Base-by-base conservation (phyloP, 805 yeast species). In the Candida namnaoensis region DNA sequence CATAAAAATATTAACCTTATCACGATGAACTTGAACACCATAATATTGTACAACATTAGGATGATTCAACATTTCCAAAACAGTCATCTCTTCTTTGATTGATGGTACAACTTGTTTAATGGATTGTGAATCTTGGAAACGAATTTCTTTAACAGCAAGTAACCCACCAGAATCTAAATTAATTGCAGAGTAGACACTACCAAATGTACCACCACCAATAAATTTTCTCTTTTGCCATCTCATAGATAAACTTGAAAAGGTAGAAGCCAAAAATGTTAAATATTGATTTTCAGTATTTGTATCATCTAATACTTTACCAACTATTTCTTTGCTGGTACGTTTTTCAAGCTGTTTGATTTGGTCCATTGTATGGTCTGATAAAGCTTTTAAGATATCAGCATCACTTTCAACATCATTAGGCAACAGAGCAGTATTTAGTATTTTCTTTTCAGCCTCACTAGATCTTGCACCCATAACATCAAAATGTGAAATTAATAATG, bases 381-480 rank as follows among this genome's bases (percentile, higher is more conserved):
- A 76, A 1, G 80, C 75, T 23, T 72, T 64, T 43, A 80, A 57
- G 23, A 75, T 65, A 35, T 68, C 74, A 41, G 70, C 76, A 47
- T 75, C 81, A 43, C 68, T 71, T 55, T 75, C 78, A 50, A 75
- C 61, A 7, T 76, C 74, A 30, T 63, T 65, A 39, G 66, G 64
- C 27, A 55, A 55, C 38, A 48, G 65, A 40, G 54, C 54, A 43
- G 54, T 60, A 37, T 47, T 53, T 53, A 69, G 72, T 39, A 74
- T 68, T 50, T 74, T 80, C 40, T 77, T 79, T 66, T 72, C 62
- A 58, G 75, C 46, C 42, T 52, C 75, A 72, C 58, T 82, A 1
- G 96, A 84, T 54, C 98, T 74, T 0, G 97, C 97, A 38, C 98
- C 98, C 96, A 91, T 93, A 40, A 93, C 88, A 63, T 93, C 99